These are phyloP conservation scores for Chenopodium formosanum DNA, from an alignment of 148 eudicot species.

Conservation along the genomic window DNA sequence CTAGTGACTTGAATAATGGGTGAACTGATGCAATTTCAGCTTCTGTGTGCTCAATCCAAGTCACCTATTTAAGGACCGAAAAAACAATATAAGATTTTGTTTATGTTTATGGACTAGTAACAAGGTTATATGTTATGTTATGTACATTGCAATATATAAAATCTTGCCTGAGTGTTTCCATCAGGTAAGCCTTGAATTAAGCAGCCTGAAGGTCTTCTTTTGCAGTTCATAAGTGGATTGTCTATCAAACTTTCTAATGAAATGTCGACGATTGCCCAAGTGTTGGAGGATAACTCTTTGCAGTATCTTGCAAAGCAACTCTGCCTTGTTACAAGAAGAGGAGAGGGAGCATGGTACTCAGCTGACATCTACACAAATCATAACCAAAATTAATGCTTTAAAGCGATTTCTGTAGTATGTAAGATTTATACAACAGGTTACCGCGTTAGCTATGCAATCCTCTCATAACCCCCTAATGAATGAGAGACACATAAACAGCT, in stretches of 20 bases:
- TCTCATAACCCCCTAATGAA: too few species aligned
- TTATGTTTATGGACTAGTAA: neutral
- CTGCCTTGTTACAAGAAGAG: slow-evolving; percentile 44
- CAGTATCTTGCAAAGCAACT: slow-evolving; percentile 52
- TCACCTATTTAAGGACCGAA: slow-evolving; percentile 32
- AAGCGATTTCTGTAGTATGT: too few species aligned
- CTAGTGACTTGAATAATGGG: slow-evolving; percentile 29
- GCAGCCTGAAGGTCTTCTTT: slow-evolving; percentile 65
- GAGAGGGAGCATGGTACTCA: slow-evolving; percentile 54
- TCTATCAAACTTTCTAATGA: slow-evolving; percentile 53
- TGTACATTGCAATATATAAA: neutral
- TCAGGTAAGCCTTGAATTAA: slow-evolving; percentile 44
- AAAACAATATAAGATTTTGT: neutral
- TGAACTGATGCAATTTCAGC: slow-evolving; percentile 22
- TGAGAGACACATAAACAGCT: too few species aligned
- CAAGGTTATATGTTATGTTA: neutral
- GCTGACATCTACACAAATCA: slow-evolving; percentile 39
- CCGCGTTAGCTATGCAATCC: too few species aligned
- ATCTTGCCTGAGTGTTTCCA: slow-evolving; percentile 41
- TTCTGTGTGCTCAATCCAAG: slow-evolving; percentile 56
- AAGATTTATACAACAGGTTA: too few species aligned
- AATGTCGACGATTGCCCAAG: slow-evolving; percentile 56
- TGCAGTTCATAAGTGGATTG: slow-evolving; percentile 31
- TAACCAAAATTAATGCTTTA: neutral
- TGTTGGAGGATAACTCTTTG: slow-evolving; percentile 28